Evolutionary conservation across 257 asterid genomes (phyloP), one percentile per base, ranked within the genome.

Genomic region (Nicotiana otophora): DNA sequence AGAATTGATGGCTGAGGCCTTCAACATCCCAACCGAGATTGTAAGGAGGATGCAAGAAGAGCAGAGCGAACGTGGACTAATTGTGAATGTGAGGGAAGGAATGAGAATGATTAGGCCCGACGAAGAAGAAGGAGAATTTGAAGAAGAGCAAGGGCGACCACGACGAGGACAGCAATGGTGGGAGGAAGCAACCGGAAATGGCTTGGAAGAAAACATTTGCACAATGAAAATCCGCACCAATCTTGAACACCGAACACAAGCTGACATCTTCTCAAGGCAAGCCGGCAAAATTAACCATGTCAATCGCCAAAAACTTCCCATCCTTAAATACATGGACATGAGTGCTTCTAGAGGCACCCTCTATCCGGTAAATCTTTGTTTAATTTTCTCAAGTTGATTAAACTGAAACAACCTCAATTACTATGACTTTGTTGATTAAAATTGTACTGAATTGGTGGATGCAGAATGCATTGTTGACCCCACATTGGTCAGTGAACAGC

Each of bases 201-300:
- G 96, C 14, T n/a, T 91, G 0, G 98, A 92, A 68, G 98, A 94
- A 84, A 92, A 97, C 30, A 80, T 91, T 1, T 94, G 97, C 90
- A 58, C 83, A 60, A 90, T 92, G 69, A 86, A 87, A 82, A 16
- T 81, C 39, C 81, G 86, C 16, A 88, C 89, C 60, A 91, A 90
- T 81, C 78, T 92, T 15, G 91, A 91, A 60, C 82, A 78, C 1
- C 89, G 92, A 3, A 77, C 89, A 34, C 89, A 91, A 16, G 93
- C 96, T 31, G 98, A 94, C 61, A 23, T 92, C 20, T 94, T 86
- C 83, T 92, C 92, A 84, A 92, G 94, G 11, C 88, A 85, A 5
- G 97, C 96, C 3, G 97, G 98, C 1, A 85, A 94, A 5, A 81
- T 86, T 65, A 82, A 91, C 86, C 90, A 94, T 86, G 82, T 88